phyloP scores from a whole-genome alignment of 2,329 filamentous ascomycete species.

The Colletotrichum sp. region DNA sequence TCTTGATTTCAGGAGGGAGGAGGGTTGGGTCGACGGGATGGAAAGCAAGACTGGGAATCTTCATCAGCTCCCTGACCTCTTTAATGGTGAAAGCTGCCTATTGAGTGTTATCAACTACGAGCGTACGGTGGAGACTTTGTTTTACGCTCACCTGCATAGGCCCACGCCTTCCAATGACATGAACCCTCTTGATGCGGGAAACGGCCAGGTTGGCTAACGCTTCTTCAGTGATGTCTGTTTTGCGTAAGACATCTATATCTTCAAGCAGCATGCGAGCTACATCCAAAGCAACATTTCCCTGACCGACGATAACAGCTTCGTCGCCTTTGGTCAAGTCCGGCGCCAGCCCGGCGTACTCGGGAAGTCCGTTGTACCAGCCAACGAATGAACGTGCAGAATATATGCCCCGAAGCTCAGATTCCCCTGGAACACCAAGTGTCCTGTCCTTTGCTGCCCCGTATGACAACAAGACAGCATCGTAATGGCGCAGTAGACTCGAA shows the following conservation, averaged over 20 bases:
- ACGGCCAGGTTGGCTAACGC: constrained; percentile 76
- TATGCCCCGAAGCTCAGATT: constrained; percentile 73
- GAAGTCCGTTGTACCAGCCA: constrained; percentile 97
- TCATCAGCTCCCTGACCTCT: constrained; percentile 87
- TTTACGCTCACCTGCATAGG: constrained; percentile 74
- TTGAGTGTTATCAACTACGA: neutral
- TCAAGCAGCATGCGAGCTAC: constrained; percentile 87
- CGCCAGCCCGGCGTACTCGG: constrained; percentile 75
- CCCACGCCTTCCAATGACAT: constrained; percentile 87
- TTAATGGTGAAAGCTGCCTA: constrained; percentile 95
- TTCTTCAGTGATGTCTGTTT: constrained; percentile 88
- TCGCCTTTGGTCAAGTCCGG: constrained; percentile 78
- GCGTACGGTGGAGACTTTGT: neutral
- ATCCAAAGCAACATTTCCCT: constrained; percentile 95
- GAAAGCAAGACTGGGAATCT: constrained; percentile 75
- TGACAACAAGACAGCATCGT: constrained; percentile 90
- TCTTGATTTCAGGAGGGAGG: constrained; percentile 70
- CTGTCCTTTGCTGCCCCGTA: constrained; percentile 91
- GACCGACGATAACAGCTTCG: constrained; percentile 86
- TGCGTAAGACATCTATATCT: constrained; percentile 72
- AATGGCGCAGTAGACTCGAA: constrained; percentile 74
- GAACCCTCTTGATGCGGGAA: constrained; percentile 79
- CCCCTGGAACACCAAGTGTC: constrained; percentile 79
- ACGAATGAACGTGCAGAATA: constrained; percentile 93
- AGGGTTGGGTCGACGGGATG: constrained; percentile 69